Evolutionary conservation across 352 stramenopile genomes (phyloP).

Genomic region (Pythium rishiriense): DNA sequence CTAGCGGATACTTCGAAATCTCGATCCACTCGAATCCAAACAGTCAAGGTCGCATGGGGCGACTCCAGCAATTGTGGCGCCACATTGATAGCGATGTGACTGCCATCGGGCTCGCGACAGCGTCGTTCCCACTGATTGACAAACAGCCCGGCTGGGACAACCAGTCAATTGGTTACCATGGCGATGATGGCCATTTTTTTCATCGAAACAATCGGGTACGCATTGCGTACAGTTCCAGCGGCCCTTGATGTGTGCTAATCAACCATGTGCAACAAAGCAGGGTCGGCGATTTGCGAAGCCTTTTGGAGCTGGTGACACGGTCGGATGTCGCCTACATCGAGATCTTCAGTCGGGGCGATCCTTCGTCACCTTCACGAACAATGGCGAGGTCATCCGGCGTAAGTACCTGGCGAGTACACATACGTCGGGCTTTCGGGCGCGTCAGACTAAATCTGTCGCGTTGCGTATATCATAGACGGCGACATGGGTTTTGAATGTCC

Average conservation of each 20-base stretch:
- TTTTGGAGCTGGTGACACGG: constrained; percentile 64
- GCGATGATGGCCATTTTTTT: constrained; percentile 77
- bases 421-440: too few relatives aligned
- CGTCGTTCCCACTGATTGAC: constrained; percentile 53
- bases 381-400: constrained; percentile 54
- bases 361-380: constrained; percentile 74
- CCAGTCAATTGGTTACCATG: constrained; percentile 73
- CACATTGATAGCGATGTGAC: constrained; percentile 45
- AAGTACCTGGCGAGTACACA: constrained; percentile 8
- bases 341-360: constrained; percentile 36
- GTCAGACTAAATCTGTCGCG: neutral
- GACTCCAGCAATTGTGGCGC: constrained; percentile 7
- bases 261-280: constrained; percentile 25
- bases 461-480: constrained; percentile 24
- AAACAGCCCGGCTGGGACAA: constrained; percentile 74
- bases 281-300: constrained; percentile 53
- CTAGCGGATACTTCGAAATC: constrained; percentile 79
- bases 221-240: too few relatives aligned
- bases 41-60: constrained; percentile 20
- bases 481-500: constrained; percentile 43
- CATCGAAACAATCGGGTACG: constrained; percentile 45
- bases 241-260: neutral
- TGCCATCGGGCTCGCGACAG: constrained; percentile 58
- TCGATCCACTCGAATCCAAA: constrained; percentile 31
- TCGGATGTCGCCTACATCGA: constrained; percentile 73